phyloP scores from a whole-genome alignment of 2,329 filamentous ascomycete genomes.

The Aschersonia sp. region DNA sequence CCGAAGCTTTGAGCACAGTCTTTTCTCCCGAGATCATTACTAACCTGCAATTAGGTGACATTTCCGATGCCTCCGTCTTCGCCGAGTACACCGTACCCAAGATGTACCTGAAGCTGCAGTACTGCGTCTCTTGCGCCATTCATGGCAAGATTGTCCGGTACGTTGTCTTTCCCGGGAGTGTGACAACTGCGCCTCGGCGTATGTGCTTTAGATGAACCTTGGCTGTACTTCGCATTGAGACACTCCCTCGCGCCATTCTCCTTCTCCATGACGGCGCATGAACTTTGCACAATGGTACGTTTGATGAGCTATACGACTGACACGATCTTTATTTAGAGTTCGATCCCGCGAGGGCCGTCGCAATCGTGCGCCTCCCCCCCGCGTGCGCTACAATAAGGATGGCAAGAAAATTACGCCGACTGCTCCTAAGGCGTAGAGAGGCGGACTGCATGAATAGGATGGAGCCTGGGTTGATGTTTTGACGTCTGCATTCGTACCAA shows the following conservation, averaged over 20 bases:
- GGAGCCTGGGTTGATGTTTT: conserved; percentile 21
- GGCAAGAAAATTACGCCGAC: conserved; percentile 98
- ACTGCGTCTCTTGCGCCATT: conserved; percentile 99
- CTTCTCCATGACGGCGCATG: neutral
- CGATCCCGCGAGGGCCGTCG: conserved; percentile 92
- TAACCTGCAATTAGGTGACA: conserved; percentile 62
- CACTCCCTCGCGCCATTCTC: conserved; percentile 10
- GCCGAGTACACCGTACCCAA: conserved; percentile 98
- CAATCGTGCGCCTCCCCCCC: conserved; percentile 95
- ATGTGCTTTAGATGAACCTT: conserved; percentile 46
- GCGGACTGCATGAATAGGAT: conserved; percentile 14
- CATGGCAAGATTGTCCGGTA: conserved; percentile 99
- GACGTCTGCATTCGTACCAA: conserved; percentile 19
- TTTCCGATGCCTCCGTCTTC: conserved; percentile 99
- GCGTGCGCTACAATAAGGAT: conserved; percentile 99
- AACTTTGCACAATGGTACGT: conserved; percentile 12
- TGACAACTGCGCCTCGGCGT: conserved; percentile 40
- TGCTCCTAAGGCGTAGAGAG: conserved; percentile 23
- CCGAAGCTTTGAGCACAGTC: too few species aligned
- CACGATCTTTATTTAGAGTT: conserved; percentile 50
- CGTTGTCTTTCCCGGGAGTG: conserved; percentile 45
- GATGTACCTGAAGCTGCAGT: conserved; percentile 99
- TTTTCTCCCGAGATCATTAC: neutral
- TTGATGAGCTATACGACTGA: conserved; percentile 20
- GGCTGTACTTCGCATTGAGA: conserved; percentile 28